Evolutionary conservation across 805 yeast genomes (phyloP).

Genomic region (Wickerhamiella cacticola): DNA sequence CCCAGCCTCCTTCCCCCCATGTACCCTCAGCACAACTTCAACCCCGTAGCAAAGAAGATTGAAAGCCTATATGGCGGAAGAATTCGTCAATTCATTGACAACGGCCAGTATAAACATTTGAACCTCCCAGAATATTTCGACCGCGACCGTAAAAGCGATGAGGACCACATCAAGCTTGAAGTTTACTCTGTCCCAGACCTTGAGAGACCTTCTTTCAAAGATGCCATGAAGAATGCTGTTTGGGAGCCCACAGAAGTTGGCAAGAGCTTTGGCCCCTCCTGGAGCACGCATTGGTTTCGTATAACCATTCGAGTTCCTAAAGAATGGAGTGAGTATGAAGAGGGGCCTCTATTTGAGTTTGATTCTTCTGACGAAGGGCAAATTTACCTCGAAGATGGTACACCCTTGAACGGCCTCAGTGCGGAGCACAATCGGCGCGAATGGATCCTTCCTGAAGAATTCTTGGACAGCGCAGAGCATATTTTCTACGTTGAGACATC

Average conservation of each 20-base stretch:
- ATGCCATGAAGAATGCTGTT: slow-evolving; percentile 44
- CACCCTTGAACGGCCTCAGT: slow-evolving; percentile 71
- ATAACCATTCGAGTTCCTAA: slow-evolving; percentile 53
- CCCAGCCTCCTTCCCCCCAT: not conserved
- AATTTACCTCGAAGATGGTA: slow-evolving; percentile 53
- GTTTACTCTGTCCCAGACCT: slow-evolving; percentile 67
- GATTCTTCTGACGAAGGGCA: slow-evolving; percentile 81
- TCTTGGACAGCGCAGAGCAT: slow-evolving; percentile 44
- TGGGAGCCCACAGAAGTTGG: slow-evolving; percentile 40
- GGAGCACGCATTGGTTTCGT: slow-evolving; percentile 95
- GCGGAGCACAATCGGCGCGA: slow-evolving; percentile 66
- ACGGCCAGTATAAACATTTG: slow-evolving; percentile 61
- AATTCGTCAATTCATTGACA: slow-evolving; percentile 62
- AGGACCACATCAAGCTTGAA: slow-evolving; percentile 42
- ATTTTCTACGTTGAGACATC: slow-evolving; percentile 75
- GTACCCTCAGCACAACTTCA: slow-evolving; percentile 27
- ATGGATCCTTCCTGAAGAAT: slow-evolving; percentile 49
- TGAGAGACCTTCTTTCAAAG: slow-evolving; percentile 50
- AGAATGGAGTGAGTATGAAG: slow-evolving; percentile 42
- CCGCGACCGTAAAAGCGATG: slow-evolving; percentile 40
- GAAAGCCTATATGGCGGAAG: slow-evolving; percentile 62
- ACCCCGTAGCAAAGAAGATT: slow-evolving; percentile 64
- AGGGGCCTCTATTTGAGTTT: slow-evolving; percentile 60
- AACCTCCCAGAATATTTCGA: slow-evolving; percentile 78
- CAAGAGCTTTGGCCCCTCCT: slow-evolving; percentile 79